Percentiles rank a stretch among this genome's conserved stretches.
phyloP scores from a whole-genome alignment of 805 yeast species.

The Lachancea thermotolerans region DNA sequence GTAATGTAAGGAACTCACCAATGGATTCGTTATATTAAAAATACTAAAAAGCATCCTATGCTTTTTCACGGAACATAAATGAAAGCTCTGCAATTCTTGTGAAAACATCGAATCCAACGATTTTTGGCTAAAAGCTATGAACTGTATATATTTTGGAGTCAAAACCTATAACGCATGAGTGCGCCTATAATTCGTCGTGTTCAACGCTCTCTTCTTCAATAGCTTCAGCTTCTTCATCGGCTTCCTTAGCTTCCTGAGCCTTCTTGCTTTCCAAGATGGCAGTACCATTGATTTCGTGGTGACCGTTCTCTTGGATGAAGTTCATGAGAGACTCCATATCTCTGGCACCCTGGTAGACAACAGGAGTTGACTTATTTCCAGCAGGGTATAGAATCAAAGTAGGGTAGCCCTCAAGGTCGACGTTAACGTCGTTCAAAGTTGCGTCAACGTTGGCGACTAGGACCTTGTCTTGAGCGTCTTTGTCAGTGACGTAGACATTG shows the following conservation, averaged over 20 bases:
- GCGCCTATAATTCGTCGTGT: constrained; percentile 31
- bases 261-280: constrained; percentile 25
- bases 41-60: too few relatives aligned
- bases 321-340: constrained; percentile 60
- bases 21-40: not conserved
- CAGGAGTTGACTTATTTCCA: constrained; percentile 58
- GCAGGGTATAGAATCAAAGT: constrained; percentile 89
- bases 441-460: constrained; percentile 84
- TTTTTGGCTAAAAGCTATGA: too few relatives aligned
- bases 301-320: constrained; percentile 67
- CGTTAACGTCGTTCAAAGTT: constrained; percentile 74
- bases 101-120: too few relatives aligned
- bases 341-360: constrained; percentile 65
- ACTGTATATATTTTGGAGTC: not conserved
- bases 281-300: constrained; percentile 52
- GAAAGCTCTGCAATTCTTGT: too few relatives aligned
- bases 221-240: constrained; percentile 11
- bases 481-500: constrained; percentile 49
- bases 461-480: constrained; percentile 46
- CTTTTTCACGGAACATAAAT: too few relatives aligned
- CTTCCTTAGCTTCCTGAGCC: constrained; percentile 11
- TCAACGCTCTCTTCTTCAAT: constrained; percentile 17
- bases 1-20: not conserved
- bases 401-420: constrained; percentile 85
- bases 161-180: not conserved